Evolutionary conservation across 352 stramenopile species (phyloP).

Genomic region (Phytophthora multivora): DNA sequence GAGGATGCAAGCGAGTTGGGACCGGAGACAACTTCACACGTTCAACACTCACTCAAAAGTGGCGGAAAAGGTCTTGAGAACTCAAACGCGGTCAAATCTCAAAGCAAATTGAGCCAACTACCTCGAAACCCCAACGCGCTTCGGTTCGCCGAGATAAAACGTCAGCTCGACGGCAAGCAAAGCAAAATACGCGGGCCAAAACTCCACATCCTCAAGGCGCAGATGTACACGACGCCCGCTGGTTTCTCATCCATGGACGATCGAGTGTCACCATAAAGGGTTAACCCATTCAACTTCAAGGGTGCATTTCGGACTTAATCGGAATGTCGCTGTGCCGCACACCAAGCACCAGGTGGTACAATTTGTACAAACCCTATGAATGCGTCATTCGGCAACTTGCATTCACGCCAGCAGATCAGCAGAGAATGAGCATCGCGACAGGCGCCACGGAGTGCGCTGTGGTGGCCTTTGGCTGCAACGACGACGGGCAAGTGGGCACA

Average conservation of each 20-base stretch:
- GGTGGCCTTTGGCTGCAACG: slow-evolving; percentile 82
- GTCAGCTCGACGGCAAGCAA: slow-evolving; percentile 39
- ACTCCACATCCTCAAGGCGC: slow-evolving; percentile 56
- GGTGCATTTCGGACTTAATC: background rate
- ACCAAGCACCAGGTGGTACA: slow-evolving; percentile 13
- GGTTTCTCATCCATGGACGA: slow-evolving; percentile 10
- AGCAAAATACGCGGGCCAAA: slow-evolving; percentile 40
- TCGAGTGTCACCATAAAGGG: background rate
- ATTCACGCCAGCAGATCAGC: slow-evolving; percentile 2
- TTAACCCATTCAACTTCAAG: background rate
- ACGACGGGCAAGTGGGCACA: slow-evolving; percentile 81
- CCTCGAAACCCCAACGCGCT: slow-evolving; percentile 43
- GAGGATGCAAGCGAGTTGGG: slow-evolving; percentile 4
- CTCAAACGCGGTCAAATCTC: background rate
- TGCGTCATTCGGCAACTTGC: slow-evolving; percentile 14
- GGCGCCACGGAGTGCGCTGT: slow-evolving; percentile 43
- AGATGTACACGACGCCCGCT: slow-evolving; percentile 29
- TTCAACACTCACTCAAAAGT: slow-evolving; percentile 31
- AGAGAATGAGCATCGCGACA: slow-evolving; percentile 22
- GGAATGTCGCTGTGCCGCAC: background rate
- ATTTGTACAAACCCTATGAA: background rate
- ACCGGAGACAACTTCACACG: slow-evolving; percentile 17
- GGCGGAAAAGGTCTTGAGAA: background rate
- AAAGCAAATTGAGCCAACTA: background rate
- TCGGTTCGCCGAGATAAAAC: slow-evolving; percentile 49